Percentiles rank a stretch among this genome's conserved stretches.
Conservation (phyloP, 768 basidiomycete species). For the Xanthoconium stramineum region DNA sequence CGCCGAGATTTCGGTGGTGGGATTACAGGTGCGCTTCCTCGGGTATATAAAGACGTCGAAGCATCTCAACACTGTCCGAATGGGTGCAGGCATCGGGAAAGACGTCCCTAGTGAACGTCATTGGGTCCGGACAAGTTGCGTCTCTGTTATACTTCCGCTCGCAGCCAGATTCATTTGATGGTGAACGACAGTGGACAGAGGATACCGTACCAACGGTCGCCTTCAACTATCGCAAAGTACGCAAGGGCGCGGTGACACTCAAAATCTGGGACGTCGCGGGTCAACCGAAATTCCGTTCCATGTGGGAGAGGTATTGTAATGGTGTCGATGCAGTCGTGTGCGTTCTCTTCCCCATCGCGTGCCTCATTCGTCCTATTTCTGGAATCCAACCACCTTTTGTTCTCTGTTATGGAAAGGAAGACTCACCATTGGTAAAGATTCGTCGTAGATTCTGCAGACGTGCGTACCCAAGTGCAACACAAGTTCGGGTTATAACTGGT, state of each 20-base stretch:
- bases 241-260: slow-evolving; percentile 85
- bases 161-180: neutral
- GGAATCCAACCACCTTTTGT: neutral
- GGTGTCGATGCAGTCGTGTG: slow-evolving; percentile 93
- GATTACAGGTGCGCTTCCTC: slow-evolving; percentile 60
- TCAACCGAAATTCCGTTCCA: slow-evolving; percentile 89
- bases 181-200: slow-evolving; percentile 72
- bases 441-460: slow-evolving; percentile 90
- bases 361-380: neutral
- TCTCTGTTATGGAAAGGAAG: slow-evolving; percentile 1
- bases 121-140: slow-evolving; percentile 73
- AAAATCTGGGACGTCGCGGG: slow-evolving; percentile 97
- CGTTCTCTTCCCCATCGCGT: slow-evolving; percentile 24
- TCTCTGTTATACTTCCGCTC: neutral
- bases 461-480: slow-evolving; percentile 37
- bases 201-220: slow-evolving; percentile 96
- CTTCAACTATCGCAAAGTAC: slow-evolving; percentile 85
- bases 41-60: neutral
- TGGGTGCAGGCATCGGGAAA: slow-evolving; percentile 79
- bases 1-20: slow-evolving; percentile 89
- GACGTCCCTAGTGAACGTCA: slow-evolving; percentile 90
- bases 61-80: neutral
- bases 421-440: slow-evolving; percentile 51
- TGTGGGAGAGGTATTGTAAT: slow-evolving; percentile 94
- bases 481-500: neutral